Evolutionary conservation across 345 rosid genomes (phyloP).

Genomic region (Eucalyptus polyanthemos): DNA sequence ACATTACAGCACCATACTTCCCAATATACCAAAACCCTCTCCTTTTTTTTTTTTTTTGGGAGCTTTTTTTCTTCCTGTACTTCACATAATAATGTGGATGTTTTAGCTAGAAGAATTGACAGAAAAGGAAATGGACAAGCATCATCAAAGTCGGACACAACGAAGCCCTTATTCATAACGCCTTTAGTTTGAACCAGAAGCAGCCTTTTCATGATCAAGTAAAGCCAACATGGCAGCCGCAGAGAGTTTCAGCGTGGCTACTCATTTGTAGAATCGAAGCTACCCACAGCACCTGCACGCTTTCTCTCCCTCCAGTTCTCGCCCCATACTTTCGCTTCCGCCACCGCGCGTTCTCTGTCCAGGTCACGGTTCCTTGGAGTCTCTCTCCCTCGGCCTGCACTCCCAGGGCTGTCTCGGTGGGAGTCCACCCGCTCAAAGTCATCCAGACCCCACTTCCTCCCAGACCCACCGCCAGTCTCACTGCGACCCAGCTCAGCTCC

Average conservation of each 20-base stretch:
- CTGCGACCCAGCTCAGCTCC: slow-evolving; percentile 47
- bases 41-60: too few species aligned
- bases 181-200: background rate
- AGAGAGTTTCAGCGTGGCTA: background rate
- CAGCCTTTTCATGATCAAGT: background rate
- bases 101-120: background rate
- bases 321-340: slow-evolving; percentile 98
- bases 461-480: slow-evolving; percentile 68
- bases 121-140: background rate
- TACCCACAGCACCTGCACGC: slow-evolving; percentile 53
- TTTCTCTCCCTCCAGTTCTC: slow-evolving; percentile 95
- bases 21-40: background rate
- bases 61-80: background rate
- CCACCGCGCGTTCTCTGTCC: slow-evolving; percentile 95
- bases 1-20: background rate
- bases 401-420: slow-evolving; percentile 66
- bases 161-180: background rate
- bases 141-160: background rate
- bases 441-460: slow-evolving; percentile 65
- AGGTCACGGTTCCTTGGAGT: slow-evolving; percentile 71
- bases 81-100: background rate
- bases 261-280: slow-evolving; percentile 72
- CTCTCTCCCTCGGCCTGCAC: slow-evolving; percentile 53
- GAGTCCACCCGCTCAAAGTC: slow-evolving; percentile 56
- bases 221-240: background rate